Conservation (phyloP, 1,284 basidiomycete species). For the Blastosporella zonata region DNA sequence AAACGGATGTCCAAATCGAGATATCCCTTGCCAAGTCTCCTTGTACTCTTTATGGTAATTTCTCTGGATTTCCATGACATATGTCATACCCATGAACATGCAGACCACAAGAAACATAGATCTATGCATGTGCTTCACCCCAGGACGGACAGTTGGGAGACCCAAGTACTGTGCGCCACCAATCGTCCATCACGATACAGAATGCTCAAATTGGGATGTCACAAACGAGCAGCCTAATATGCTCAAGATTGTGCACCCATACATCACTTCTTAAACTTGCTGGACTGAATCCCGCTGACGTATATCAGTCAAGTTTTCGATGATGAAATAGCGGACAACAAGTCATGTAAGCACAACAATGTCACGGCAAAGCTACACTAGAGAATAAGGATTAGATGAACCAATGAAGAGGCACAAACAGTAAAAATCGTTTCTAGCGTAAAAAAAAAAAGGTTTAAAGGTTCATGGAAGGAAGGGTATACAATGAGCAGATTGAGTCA, state of each 20-base stretch:
- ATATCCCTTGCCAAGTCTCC: slow-evolving; percentile 1
- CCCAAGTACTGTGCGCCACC: neutral
- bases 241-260: neutral
- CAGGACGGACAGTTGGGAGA: no score
- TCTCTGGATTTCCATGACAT: neutral
- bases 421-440: neutral
- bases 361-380: neutral
- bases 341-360: neutral
- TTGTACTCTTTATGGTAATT: slow-evolving; percentile 13
- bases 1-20: slow-evolving; percentile 15
- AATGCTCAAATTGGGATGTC: neutral
- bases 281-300: no score
- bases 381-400: slow-evolving; percentile 1
- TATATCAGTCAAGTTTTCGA: no score
- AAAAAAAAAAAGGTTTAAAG: neutral
- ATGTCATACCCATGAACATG: no score
- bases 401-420: neutral
- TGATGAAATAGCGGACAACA: no score
- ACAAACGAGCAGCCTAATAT: neutral
- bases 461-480: neutral
- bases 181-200: no score
- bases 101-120: neutral
- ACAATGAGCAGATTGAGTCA: neutral
- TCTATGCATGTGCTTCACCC: no score
- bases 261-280: no score